These are phyloP conservation scores for Cystofilobasidium ferigula DNA, from an alignment of 768 basidiomycete genomes.

Conservation along the genomic window DNA sequence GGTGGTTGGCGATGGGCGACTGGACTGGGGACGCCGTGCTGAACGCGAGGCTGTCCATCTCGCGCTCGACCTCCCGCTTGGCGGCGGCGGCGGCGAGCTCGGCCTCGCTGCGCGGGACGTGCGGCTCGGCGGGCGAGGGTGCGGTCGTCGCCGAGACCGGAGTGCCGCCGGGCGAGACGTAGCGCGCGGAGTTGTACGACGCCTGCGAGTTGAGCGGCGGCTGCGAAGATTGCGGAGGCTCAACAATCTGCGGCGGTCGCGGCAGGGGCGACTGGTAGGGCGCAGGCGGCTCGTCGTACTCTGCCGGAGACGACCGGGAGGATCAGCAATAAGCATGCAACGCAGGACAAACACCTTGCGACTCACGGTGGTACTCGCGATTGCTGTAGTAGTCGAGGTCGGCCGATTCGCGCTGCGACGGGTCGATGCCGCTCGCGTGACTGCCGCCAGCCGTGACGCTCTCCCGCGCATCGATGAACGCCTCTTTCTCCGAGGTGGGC, in stretches of 20 bases:
- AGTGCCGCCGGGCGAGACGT: background rate
- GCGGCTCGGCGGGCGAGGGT: background rate
- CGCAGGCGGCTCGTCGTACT: constrained; percentile 5
- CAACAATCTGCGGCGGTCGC: constrained; percentile 7
- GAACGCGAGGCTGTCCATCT: constrained; percentile 23
- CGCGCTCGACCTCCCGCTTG: constrained; percentile 23
- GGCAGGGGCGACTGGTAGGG: constrained; percentile 5
- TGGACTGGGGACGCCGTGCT: background rate
- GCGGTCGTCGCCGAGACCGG: constrained; percentile 2
- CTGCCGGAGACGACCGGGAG: background rate
- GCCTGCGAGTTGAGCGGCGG: background rate
- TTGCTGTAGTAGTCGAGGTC: constrained; percentile 1
- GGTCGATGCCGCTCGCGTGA: background rate
- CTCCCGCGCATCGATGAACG: constrained; percentile 13
- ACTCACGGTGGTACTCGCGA: background rate
- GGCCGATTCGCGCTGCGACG: background rate
- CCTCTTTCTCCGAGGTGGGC: constrained; percentile 8
- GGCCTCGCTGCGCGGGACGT: constrained; percentile 1
- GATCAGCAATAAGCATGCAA: background rate
- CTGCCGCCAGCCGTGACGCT: background rate
- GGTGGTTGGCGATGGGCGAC: background rate
- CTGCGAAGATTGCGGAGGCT: constrained; percentile 8
- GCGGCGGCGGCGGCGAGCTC: constrained; percentile 15
- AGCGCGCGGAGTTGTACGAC: background rate
- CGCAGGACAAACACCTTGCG: background rate